Conservation (phyloP, 2,329 filamentous ascomycete genomes). For the Colletotrichum falcatum region DNA sequence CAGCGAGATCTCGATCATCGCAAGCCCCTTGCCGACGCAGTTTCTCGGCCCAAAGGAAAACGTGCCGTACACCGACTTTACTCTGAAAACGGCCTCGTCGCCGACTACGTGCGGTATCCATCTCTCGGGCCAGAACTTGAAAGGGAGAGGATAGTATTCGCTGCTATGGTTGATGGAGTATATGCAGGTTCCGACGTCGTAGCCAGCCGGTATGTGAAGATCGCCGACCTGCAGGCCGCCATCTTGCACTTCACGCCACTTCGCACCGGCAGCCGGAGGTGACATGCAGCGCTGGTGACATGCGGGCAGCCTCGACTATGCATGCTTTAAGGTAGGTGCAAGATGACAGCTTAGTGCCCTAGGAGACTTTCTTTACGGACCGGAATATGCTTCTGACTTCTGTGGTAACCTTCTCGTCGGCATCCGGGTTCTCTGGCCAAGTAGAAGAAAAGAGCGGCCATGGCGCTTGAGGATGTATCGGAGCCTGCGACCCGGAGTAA, state of each 20-base stretch:
- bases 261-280: conserved; percentile 17
- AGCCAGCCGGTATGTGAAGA: conserved; percentile 10
- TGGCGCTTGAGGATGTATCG: conserved; percentile 26
- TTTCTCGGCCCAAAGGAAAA: conserved; percentile 30
- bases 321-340: conserved; percentile 56
- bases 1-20: conserved; percentile 26
- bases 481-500: neutral
- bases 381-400: conserved; percentile 13
- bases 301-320: conserved; percentile 48
- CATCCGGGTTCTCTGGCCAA: conserved; percentile 14
- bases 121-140: conserved; percentile 23
- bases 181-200: conserved; percentile 22
- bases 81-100: conserved; percentile 14
- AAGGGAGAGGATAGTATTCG: conserved; percentile 15
- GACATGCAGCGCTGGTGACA: no score
- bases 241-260: conserved; percentile 38
- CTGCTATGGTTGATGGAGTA: conserved; percentile 28
- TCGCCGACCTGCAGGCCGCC: neutral
- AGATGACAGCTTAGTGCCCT: conserved; percentile 47
- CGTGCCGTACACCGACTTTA: conserved; percentile 6
- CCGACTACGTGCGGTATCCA: conserved; percentile 11
- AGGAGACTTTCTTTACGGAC: conserved; percentile 50
- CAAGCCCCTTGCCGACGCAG: conserved; percentile 24
- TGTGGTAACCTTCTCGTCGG: conserved; percentile 16
- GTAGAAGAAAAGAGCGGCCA: conserved; percentile 31